Evolutionary conservation across 140 eudicot genomes (phyloP).

Genomic region (Cichorium intybus): DNA sequence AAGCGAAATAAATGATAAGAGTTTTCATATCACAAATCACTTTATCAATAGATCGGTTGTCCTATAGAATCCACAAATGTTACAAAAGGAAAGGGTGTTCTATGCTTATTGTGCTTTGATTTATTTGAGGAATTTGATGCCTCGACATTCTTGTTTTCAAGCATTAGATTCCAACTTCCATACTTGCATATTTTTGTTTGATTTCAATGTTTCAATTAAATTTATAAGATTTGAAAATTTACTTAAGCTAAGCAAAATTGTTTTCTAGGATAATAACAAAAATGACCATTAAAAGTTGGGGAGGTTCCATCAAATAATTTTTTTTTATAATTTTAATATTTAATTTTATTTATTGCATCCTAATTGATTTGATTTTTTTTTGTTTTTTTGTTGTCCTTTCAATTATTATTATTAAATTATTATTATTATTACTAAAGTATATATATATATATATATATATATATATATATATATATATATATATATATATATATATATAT

Average conservation of each 20-base stretch:
- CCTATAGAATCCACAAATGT: slow-evolving; percentile 6
- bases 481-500: no score
- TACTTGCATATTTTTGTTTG: background rate
- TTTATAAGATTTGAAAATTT: background rate
- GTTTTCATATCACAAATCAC: background rate
- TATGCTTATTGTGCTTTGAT: background rate
- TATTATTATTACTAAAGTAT: no score
- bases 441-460: no score
- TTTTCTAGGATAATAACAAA: no score
- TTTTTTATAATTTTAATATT: no score
- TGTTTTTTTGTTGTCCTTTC: no score
- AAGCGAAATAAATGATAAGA: background rate
- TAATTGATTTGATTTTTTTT: no score
- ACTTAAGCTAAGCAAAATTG: background rate
- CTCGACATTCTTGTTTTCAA: slow-evolving; percentile 4
- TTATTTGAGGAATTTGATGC: slow-evolving; percentile 19
- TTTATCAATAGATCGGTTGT: background rate
- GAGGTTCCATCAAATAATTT: no score
- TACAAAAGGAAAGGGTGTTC: slow-evolving; percentile 8
- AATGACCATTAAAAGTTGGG: no score
- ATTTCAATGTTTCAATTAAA: background rate
- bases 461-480: no score
- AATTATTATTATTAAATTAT: no score
- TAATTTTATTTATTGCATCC: no score
- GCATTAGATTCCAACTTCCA: slow-evolving; percentile 14